phyloP scores from a whole-genome alignment of 2,329 filamentous ascomycete species.

The Myriosclerotinia scirpicola region DNA sequence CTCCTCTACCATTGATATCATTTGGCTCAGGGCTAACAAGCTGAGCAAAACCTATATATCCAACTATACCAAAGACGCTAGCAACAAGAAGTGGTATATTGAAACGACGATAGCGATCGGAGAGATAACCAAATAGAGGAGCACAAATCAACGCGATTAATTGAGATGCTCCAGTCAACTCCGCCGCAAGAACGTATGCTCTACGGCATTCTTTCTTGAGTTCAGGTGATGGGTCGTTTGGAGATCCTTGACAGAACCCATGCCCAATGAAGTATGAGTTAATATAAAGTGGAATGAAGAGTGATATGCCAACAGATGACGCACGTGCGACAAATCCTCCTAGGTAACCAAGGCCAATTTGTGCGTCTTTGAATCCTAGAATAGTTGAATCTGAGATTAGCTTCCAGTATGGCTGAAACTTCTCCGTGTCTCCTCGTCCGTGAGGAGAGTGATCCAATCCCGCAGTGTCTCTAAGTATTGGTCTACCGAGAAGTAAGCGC shows the following conservation, averaged over 20 bases:
- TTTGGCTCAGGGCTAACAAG: slow-evolving; percentile 74
- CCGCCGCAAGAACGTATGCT: slow-evolving; percentile 85
- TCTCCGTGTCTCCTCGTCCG: slow-evolving; percentile 16
- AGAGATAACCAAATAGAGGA: slow-evolving; percentile 82
- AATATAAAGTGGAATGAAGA: slow-evolving; percentile 91
- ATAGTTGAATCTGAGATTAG: slow-evolving; percentile 63
- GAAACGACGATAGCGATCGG: slow-evolving; percentile 63
- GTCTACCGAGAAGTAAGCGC: slow-evolving; percentile 53
- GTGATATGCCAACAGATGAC: slow-evolving; percentile 89
- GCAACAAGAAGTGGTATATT: slow-evolving; percentile 75
- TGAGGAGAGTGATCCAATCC: slow-evolving; percentile 6
- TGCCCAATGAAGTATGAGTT: slow-evolving; percentile 85
- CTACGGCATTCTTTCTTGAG: slow-evolving; percentile 82
- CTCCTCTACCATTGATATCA: slow-evolving; percentile 62
- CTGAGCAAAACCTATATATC: slow-evolving; percentile 75
- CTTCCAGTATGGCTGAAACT: slow-evolving; percentile 55
- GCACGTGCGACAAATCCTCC: slow-evolving; percentile 94
- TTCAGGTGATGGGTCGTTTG: slow-evolving; percentile 64
- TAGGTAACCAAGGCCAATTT: slow-evolving; percentile 84
- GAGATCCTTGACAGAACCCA: slow-evolving; percentile 72
- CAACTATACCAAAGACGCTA: slow-evolving; percentile 70
- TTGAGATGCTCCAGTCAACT: slow-evolving; percentile 86
- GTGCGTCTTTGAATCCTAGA: slow-evolving; percentile 71
- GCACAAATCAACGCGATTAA: slow-evolving; percentile 81
- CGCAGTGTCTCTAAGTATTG: slow-evolving; percentile 27